Base-by-base conservation (phyloP, 768 basidiomycete species). In the Termitomyces sp. region DNA sequence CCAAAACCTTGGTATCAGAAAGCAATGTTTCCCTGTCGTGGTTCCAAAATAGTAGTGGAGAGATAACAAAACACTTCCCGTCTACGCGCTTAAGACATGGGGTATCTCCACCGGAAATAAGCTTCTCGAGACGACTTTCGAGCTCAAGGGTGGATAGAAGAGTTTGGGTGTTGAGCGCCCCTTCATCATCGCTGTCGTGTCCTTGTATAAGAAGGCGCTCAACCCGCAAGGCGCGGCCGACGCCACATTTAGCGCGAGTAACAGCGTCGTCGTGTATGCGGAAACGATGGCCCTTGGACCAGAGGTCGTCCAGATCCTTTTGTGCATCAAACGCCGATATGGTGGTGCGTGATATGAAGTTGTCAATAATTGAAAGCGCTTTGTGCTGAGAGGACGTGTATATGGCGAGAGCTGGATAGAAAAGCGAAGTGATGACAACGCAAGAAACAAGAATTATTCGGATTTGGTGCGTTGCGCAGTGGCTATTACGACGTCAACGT, bases 391-490 rank as follows among this genome's bases (percentile, higher is more conserved):
- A 85, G 1, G 89, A 87, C 24, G 85, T 85, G 69, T 94, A 93
- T 57, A 90, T 80, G 50, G 90, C 84, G 51, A 95, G 81, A 20
- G 93, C 93, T n/a, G 93, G 93, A 63, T 92, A 94, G 67, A 93
- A 90, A 55, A 95, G 82, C 18, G 88, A 88, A 55, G 92, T 89
- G 67, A 94, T 94, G 61, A 94, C 92, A 57, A 93, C 82, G 51
- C 88, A 84, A 22, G 90, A 94, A 59, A 93, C 86, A 63, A 95
- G 81, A 68, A 95, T 91, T 49, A 94, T 85, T 53, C 91, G 85
- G 55, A 92, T 91, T 71, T 94, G 93, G 71, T 94, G 91, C 1
- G 88, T 91, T 60, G 92, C 90, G 65, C 92, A 93, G 68, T 94
- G 92, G 57, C 92, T 94, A 64, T 13, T 54, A 16, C 9, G 32